phyloP scores from a whole-genome alignment of 176 grass and related monocot genomes.

The Secale cereale region DNA sequence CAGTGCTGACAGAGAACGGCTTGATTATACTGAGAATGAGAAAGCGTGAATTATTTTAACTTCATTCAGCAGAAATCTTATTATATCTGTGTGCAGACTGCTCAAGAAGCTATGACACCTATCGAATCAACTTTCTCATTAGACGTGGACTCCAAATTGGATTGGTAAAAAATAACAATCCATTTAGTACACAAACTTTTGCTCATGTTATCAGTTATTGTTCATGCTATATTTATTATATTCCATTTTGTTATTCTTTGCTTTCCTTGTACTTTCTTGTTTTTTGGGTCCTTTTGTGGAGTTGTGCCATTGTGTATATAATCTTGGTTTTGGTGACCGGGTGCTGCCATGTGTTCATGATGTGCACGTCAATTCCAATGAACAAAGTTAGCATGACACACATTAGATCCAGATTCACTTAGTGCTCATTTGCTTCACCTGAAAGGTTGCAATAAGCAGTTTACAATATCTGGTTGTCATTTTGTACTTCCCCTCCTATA shows the following conservation, averaged over 20 bases:
- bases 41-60: neutral
- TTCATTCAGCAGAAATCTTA: constrained; percentile 15
- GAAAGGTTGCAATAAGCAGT: constrained; percentile 22
- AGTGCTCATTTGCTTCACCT: constrained; percentile 3
- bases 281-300: neutral
- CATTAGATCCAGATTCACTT: neutral
- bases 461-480: constrained; percentile 11
- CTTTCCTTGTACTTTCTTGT: neutral
- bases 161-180: constrained; percentile 67
- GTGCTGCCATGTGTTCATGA: neutral
- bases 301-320: neutral
- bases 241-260: neutral
- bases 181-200: constrained; percentile 9
- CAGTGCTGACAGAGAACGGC: neutral
- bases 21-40: neutral
- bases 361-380: neutral
- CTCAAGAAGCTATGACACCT: constrained; percentile 97
- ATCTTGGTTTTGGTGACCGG: neutral
- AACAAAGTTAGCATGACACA: neutral
- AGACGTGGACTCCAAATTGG: constrained; percentile 98
- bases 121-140: constrained; percentile 99
- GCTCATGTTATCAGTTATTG: neutral
- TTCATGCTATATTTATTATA: neutral
- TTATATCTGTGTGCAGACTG: constrained; percentile 65
- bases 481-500: neutral